Evolutionary conservation across 805 yeast species (phyloP).

Genomic region (Candida schatavii): DNA sequence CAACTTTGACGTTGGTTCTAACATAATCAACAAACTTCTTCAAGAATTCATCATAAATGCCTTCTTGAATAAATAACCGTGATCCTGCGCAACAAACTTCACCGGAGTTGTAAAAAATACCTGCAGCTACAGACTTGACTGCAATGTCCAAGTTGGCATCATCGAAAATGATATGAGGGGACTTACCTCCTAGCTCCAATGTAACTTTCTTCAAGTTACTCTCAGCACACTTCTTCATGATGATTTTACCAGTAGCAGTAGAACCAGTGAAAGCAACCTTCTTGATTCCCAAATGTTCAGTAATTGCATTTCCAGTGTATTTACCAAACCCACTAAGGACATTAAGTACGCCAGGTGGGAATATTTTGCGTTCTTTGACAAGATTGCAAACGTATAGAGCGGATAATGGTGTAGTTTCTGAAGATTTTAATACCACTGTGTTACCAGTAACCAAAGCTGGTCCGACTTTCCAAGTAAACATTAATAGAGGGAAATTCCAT

Average conservation of each 20-base stretch:
- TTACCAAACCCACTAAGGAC: constrained; percentile 84
- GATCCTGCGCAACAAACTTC: constrained; percentile 50
- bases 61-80: constrained; percentile 43
- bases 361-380: constrained; percentile 72
- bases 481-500: constrained; percentile 93
- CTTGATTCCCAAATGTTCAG: constrained; percentile 75
- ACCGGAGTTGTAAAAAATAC: constrained; percentile 47
- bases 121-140: constrained; percentile 48
- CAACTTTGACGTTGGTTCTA: constrained; percentile 32
- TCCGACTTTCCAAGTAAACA: constrained; percentile 93
- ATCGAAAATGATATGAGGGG: constrained; percentile 37
- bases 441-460: constrained; percentile 92
- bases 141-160: constrained; percentile 49
- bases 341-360: constrained; percentile 87
- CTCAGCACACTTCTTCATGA: constrained; percentile 56
- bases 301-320: constrained; percentile 76
- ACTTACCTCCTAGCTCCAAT: constrained; percentile 38
- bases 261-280: constrained; percentile 96
- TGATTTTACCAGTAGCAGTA: constrained; percentile 81
- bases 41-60: constrained; percentile 41
- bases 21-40: constrained; percentile 34
- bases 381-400: constrained; percentile 72
- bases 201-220: constrained; percentile 47
- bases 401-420: constrained; percentile 89
- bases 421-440: constrained; percentile 82